Evolutionary conservation across 345 rosid genomes (phyloP).

Genomic region (Lumnitzera racemosa): DNA sequence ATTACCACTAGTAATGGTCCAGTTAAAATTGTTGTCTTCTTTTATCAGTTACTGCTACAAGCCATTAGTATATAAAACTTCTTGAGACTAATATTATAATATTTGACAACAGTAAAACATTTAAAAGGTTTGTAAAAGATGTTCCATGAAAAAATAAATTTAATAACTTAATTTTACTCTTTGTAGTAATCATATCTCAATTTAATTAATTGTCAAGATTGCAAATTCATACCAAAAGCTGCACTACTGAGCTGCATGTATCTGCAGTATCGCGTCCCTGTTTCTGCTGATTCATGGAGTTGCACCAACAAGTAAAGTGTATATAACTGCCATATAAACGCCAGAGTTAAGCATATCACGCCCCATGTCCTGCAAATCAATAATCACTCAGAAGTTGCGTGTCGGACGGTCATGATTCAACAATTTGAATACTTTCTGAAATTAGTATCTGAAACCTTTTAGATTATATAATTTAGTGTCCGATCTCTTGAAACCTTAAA

Average conservation of each 20-base stretch:
- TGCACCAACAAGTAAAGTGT: constrained; percentile 18
- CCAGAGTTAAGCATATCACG: constrained; percentile 8
- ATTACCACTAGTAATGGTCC: too few relatives aligned
- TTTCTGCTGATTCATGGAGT: constrained; percentile 17
- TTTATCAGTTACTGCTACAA: too few relatives aligned
- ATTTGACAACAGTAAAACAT: too few relatives aligned
- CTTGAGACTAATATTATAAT: too few relatives aligned
- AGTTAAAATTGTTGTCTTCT: too few relatives aligned
- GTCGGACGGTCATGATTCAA: background rate
- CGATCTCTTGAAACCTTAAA: background rate
- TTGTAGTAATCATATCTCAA: background rate
- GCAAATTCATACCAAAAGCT: constrained; percentile 9
- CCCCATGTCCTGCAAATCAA: constrained; percentile 16
- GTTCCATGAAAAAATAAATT: too few relatives aligned
- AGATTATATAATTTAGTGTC: background rate
- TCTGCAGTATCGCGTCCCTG: constrained; percentile 15
- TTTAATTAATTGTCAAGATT: background rate
- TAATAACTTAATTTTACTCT: too few relatives aligned
- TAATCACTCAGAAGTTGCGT: too few relatives aligned
- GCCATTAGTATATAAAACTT: too few relatives aligned
- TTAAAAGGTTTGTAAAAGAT: too few relatives aligned
- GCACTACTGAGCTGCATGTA: constrained; percentile 16
- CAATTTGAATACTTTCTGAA: background rate
- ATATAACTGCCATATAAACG: constrained; percentile 20
- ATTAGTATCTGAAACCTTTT: too few relatives aligned